Evolutionary conservation across 208 protist species (phyloP), one percentile per base, ranked within the genome.

Genomic region (Lotmaria passim): DNA sequence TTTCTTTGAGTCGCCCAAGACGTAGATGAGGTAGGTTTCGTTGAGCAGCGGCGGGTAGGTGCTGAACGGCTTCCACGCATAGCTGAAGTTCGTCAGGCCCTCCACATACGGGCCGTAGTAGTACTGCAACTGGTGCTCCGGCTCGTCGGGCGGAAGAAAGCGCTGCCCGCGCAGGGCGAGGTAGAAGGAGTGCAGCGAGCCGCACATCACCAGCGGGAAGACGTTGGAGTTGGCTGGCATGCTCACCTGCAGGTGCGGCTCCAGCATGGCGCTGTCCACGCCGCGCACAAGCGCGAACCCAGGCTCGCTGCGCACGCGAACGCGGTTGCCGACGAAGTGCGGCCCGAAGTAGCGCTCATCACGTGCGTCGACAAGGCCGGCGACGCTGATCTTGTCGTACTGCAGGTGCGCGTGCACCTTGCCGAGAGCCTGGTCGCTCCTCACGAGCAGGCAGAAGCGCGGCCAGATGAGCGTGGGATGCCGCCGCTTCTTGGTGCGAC

Each of bases 131-230:
- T 92, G 85, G 26, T 80, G 58, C 62, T 88, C 86, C 19, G 86
- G 86, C 68, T 94, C 86, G 50, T 89, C 89, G 7, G 66, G 24
- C 1, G 73, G 55, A 8, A 87, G 48, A 15, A 38, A 41, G 53
- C 62, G 50, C 4, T 75, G 83, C 11, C 89, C 89, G 28, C 86
- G 86, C 66, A 89, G 64, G 21, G 79, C 63, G 21, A 90, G 31
- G 51, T 81, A 84, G 63, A 92, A 87, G 14, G 86, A 85, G 36
- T 86, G 85, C n/a, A 92, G 62, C 11, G 86, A 89, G 62, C 86
- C 86, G 41, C 82, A 86, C 47, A 94, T 75, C 3, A 82, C 65
- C 10, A 88, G 44, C 17, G 89, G 89, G 46, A 83, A 89, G 10
- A 86, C 73, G 19, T 57, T 57, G 2, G 68, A 31, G 34, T 71